Conservation (phyloP, 2,329 filamentous ascomycete species). For the Metarhizium humberi region DNA sequence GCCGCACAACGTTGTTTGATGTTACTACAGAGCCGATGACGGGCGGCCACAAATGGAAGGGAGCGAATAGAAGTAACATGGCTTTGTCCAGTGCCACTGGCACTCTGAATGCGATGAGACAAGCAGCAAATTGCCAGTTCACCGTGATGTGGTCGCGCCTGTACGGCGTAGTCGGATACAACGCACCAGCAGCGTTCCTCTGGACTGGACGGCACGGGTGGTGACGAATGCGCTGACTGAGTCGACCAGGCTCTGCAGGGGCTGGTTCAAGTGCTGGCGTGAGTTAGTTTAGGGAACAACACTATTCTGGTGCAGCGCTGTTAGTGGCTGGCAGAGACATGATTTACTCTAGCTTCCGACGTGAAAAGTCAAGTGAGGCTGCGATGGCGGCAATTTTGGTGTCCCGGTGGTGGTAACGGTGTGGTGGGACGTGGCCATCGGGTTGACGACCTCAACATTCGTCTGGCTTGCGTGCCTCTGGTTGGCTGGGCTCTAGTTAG, state of each 20-base stretch:
- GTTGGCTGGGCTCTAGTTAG: not conserved
- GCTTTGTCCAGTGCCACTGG: not conserved
- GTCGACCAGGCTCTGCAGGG: not conserved
- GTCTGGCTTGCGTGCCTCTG: not conserved
- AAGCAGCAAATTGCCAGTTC: not conserved
- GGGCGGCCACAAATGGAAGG: not conserved
- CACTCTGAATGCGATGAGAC: not conserved
- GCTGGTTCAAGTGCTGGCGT: not conserved
- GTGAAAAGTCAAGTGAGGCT: not conserved
- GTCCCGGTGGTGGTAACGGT: too few species aligned
- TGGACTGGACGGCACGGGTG: too few species aligned
- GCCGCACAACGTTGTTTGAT: not conserved
- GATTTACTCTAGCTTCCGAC: not conserved
- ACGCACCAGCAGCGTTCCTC: too few species aligned
- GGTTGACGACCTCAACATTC: too few species aligned
- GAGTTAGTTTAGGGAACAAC: not conserved
- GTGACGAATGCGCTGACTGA: not conserved
- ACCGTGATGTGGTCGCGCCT: not conserved
- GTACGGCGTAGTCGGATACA: too few species aligned
- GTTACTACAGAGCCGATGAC: not conserved
- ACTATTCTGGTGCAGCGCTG: not conserved
- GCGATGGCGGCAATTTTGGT: too few species aligned
- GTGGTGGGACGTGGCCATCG: too few species aligned
- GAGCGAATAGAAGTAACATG: not conserved
- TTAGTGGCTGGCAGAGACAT: not conserved